phyloP scores from a whole-genome alignment of 2,329 filamentous ascomycete species.

The Tolypocladium album region DNA sequence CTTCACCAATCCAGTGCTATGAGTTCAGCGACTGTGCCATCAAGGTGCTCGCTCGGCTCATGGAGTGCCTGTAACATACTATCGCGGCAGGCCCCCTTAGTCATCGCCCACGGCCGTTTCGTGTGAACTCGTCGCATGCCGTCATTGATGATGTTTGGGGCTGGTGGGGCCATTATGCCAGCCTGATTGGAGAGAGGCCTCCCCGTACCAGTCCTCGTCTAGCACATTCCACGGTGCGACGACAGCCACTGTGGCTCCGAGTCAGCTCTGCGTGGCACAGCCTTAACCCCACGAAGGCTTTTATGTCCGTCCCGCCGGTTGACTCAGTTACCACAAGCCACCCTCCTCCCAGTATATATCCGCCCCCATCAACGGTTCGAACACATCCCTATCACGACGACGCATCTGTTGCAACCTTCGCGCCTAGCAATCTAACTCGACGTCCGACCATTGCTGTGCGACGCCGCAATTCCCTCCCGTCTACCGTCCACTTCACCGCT shows the following conservation, averaged over 20 bases:
- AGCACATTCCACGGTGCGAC: constrained; percentile 4
- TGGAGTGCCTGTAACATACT: no score
- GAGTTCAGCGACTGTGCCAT: constrained; percentile 10
- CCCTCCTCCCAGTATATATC: constrained; percentile 19
- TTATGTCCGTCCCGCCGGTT: constrained; percentile 21
- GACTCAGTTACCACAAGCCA: constrained; percentile 23
- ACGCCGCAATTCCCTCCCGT: neutral
- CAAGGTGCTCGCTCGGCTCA: constrained; percentile 14
- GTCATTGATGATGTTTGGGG: neutral
- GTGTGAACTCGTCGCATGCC: neutral
- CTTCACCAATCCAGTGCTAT: neutral
- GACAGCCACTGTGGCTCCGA: neutral
- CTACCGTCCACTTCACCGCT: neutral
- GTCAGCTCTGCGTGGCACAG: neutral
- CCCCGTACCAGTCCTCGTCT: neutral
- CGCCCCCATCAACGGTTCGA: constrained; percentile 2
- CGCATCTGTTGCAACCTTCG: neutral
- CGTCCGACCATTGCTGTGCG: neutral
- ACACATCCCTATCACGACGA: neutral
- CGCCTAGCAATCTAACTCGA: neutral
- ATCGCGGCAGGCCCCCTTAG: neutral
- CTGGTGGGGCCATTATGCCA: neutral
- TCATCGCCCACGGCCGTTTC: neutral
- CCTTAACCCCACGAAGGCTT: constrained; percentile 10
- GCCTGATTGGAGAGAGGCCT: neutral